phyloP scores from a whole-genome alignment of 176 grass and related monocot genomes.

The Zoysia pacifica region DNA sequence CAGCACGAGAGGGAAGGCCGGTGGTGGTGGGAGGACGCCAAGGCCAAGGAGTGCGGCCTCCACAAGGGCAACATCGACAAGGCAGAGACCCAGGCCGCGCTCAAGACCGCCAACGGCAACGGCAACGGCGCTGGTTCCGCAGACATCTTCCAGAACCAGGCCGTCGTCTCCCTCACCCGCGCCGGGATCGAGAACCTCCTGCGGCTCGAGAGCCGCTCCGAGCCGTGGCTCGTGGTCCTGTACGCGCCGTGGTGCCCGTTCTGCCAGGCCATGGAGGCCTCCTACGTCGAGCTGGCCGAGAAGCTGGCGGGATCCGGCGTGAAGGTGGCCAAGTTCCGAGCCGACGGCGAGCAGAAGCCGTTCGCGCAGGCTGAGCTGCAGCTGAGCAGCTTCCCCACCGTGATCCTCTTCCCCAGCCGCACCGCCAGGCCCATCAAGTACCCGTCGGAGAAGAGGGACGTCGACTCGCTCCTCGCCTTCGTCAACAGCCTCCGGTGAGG shows the following conservation, averaged over 20 bases:
- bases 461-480: constrained; percentile 79
- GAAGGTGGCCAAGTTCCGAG: constrained; percentile 80
- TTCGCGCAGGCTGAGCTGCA: constrained; percentile 84
- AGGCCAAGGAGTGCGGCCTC: constrained; percentile 94
- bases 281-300: constrained; percentile 76
- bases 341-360: constrained; percentile 77
- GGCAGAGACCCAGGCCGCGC: constrained; percentile 38
- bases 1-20: constrained; percentile 94
- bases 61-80: constrained; percentile 92
- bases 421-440: constrained; percentile 80
- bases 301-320: constrained; percentile 57
- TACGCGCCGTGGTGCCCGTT: constrained; percentile 87
- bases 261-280: constrained; percentile 94
- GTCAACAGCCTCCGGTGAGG: constrained; percentile 71
- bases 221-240: constrained; percentile 83
- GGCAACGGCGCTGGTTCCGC: constrained; percentile 44
- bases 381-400: constrained; percentile 82
- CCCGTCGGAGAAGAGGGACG: constrained; percentile 82
- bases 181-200: constrained; percentile 73
- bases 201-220: constrained; percentile 51
- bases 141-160: constrained; percentile 78
- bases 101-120: constrained; percentile 42
- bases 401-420: constrained; percentile 82
- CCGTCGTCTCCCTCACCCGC: constrained; percentile 65
- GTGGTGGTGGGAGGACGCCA: constrained; percentile 99